Base-by-base conservation (phyloP, 2,329 filamentous ascomycete genomes). In the Ophioceras dolichostomum region DNA sequence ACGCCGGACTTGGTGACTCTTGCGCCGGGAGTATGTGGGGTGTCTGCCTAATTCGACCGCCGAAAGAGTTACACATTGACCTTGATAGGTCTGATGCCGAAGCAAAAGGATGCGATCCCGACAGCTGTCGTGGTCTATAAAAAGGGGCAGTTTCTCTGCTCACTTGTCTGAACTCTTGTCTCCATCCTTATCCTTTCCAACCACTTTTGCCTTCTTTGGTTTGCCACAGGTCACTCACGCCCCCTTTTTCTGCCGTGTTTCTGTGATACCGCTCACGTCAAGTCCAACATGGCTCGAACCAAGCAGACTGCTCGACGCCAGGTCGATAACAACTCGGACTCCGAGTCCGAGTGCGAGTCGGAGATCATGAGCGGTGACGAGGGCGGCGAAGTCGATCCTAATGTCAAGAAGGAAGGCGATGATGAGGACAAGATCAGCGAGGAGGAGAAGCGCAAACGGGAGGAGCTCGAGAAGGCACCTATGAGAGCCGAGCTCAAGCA, bases 401-500 rank as follows among this genome's bases (percentile, higher is more conserved):
- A 31, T 7, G 8, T n/a, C 12, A 17, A n/a, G 16, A 17, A 14
- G 16, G 33, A 22, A 30, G 26, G 40, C 46, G 41, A 44, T 42
- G 36, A 35, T 24, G 4, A 34, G 4, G 38, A 29, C 19, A 27
- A 24, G 7, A 24, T 48, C 14, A 44, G 40, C 24, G 45, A 48
- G 13, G 45, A 48, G 29, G 42, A 47, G 5, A 46, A 46, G 37
- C 42, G 39, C 37, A 45, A 43, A 21, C 43, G 43, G 9, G 44
- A 45, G 27, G 48, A 49, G 39, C 43, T 50, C 16, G 48, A 49
- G 22, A 43, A 50, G 32, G 45, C 47, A 9, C 48, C 47, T 16
- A 52, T 52, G 49, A 48, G 46, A 22, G 34, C 45, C 14, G 49
- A 53, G 37, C 46, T 57, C 37, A 55, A 55, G 40, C 49, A 56